Evolutionary conservation across 2,329 filamentous ascomycete species (phyloP), one percentile per base, ranked within the genome.

Genomic region (Colletotrichum costaricense): DNA sequence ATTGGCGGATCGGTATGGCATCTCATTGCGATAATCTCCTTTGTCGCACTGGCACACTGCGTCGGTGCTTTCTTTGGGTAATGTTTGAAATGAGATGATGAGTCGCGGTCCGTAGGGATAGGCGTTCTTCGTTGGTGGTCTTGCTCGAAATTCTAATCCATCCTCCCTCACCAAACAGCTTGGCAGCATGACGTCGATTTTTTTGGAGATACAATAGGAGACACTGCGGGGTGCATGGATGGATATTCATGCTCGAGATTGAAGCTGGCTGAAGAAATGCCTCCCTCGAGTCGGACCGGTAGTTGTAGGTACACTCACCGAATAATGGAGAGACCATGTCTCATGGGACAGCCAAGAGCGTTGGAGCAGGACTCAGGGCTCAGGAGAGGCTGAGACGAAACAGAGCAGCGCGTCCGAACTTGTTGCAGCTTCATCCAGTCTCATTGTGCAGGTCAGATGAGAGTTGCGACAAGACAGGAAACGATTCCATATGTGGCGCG

Each of bases 401-500:
- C 71, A 24, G 49, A 71, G 19, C 56, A 63, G 70, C 71, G 67
- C 71, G 67, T 66, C 71, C 62, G 71, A 73, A 63, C 67, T 52
- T 73, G 71, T 71, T 63, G 71, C 71, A 71, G 59, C 60, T 73
- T 73, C 71, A 67, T 71, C 71, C 56, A 62, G 60, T 71, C 62
- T 64, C 35, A 33, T 55, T 46, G 33, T 24, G 33, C 42, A 62
- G 67, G 63, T 28, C 33, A 24, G 52, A 65, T n/a, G 52, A 73
- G 71, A 64, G 26, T 58, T 56, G 49, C 33, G 56, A 65, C 60
- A 35, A 57, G 71, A 65, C 66, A 60, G 66, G 28, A 55, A 73
- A 65, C 59, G 60, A 64, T 60, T 70, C 54, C 33, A 55, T 24
- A 14, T 33, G 35, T 49, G 26, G 54, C 24, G 24, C 24, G 63